Evolutionary conservation across 140 eudicot genomes (phyloP).

Genomic region (Erigeron philadelphicus): DNA sequence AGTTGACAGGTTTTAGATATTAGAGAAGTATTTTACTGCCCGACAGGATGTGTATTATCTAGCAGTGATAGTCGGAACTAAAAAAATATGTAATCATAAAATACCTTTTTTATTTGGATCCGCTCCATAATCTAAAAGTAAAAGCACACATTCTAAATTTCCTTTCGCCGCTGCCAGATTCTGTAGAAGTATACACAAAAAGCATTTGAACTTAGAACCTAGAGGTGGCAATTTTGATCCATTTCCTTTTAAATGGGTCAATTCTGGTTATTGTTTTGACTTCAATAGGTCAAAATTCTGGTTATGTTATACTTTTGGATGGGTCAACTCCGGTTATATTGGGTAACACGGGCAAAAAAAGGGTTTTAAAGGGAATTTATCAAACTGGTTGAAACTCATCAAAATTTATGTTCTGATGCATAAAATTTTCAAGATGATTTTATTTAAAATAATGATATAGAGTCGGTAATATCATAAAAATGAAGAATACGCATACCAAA

Average conservation of each 20-base stretch:
- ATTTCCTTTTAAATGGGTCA: neutral
- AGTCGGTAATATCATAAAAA: neutral
- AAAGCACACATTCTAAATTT: slow-evolving; percentile 48
- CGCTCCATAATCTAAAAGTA: slow-evolving; percentile 75
- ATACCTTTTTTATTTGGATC: slow-evolving; percentile 74
- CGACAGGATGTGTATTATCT: neutral
- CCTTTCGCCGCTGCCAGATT: slow-evolving; percentile 73
- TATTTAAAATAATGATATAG: neutral
- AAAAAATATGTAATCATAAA: slow-evolving; percentile 1
- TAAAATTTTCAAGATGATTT: neutral
- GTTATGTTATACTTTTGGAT: too few relatives aligned
- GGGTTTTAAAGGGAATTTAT: too few relatives aligned
- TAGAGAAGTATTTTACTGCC: too few relatives aligned
- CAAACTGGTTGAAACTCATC: neutral
- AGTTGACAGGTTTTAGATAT: too few relatives aligned
- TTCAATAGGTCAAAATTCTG: neutral
- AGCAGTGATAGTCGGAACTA: neutral
- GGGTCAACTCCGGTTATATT: too few relatives aligned
- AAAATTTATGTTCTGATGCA: neutral
- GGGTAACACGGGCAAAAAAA: too few relatives aligned
- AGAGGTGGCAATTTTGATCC: neutral
- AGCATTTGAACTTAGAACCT: neutral
- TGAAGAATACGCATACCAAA: slow-evolving; percentile 44
- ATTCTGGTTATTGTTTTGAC: neutral
- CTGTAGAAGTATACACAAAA: slow-evolving; percentile 34